Base-by-base conservation (phyloP, 768 basidiomycete genomes). In the Pisolithus microcarpus region DNA sequence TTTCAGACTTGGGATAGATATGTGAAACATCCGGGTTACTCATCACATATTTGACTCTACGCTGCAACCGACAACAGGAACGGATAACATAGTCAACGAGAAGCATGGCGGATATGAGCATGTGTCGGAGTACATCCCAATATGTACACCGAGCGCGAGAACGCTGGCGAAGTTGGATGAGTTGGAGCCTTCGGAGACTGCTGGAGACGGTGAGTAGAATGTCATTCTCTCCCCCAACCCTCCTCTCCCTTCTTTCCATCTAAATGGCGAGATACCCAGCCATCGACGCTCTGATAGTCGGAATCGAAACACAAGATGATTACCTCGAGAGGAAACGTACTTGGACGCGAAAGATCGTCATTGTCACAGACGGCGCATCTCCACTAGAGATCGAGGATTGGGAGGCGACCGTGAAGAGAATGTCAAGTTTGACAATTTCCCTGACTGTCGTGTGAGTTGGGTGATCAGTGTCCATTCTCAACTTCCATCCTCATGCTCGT, bases 241-340 rank as follows among this genome's bases (percentile, higher is more conserved):
- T 7, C 7, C 26, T 26, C 26, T 26, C 26, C 7, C 26, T 7
- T 4, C 4, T 26, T 36, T 23, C 37, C 19, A 15, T 13, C 23
- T 43, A 28, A 23, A 16, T 11, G 21, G 7, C 15, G 15, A 7
- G 43, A 4, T 34, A 36, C 46, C 5, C 59, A 87, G 93, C 91
- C 2, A 76, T 96, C 50, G 91, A 94, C 57, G 92, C 85, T 5
- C 67, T 97, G 28, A 85, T 96, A 54, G 91, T 96, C 8, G 90
- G 77, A 3, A 76, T 91, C 46, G 85, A 95, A 65, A 85, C 87
- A 2, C 85, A 97, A 59, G 75, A 78, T 31, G 60, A 67, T 1
- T 79, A 88, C 59, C 74, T 93, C 34, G 74, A 64, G 28, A 80
- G 69, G 19, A 96, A 91, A 68, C 80, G 78, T 59, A 80, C 84